Evolutionary conservation across 805 yeast genomes (phyloP), one percentile per base, ranked within the genome.

Genomic region (Yarrowia sp.): DNA sequence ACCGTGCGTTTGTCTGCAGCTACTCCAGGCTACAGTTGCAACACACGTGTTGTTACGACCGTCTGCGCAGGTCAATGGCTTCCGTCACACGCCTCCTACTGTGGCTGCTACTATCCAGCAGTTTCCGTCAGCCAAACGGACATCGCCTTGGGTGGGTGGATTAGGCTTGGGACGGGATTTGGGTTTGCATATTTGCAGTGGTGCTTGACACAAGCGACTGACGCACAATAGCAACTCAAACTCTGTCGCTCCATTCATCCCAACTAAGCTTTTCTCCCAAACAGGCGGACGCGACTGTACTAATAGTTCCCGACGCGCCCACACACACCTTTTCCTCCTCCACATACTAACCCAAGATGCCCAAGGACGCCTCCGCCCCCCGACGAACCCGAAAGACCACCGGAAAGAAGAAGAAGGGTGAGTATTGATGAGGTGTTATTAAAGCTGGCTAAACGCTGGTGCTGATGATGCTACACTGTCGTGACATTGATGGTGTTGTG

Each of bases 291-390:
- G 65, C 65, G 65, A 56, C 52, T 38, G 15, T 59, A 59, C 65
- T 59, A 59, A 59, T 45, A 45, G 43, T 45, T 14, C 15, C 66
- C 41, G 67, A 46, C 67, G 55, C 63, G 61, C 68, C 12, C 68
- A 14, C 68, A 16, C 52, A 35, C 43, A 48, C 65, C 45, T 36
- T 19, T 36, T 46, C 64, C 16, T 35, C 56, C 12, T 42, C n/a
- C 69, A 52, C 64, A 53, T 32, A 45, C 43, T 45, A 49, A 67
- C 50, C 66, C 70, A 68, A 48, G 68, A 74, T 74, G 76, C 76
- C 76, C 52, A 74, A 74, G 70, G 76, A 74, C 64, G 50, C 72
- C 40, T 64, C 73, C 48, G 69, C 74, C 68, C 70, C 72, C 48
- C 69, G 73, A 69, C 52, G 69, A 49, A 70, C 68, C 52, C 69